Evolutionary conservation across 768 basidiomycete species (phyloP).

Genomic region (Calocybe indica): DNA sequence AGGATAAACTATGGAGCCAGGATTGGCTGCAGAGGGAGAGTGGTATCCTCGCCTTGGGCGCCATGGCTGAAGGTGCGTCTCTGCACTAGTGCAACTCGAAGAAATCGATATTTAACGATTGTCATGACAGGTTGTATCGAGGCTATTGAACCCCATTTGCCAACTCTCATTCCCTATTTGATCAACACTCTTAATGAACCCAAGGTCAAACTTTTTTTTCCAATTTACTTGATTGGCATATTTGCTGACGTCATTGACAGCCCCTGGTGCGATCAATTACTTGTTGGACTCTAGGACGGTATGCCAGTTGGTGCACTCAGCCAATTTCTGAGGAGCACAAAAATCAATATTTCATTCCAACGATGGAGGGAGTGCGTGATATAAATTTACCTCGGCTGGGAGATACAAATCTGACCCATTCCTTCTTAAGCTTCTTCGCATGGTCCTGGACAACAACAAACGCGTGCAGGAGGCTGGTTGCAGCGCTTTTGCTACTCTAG

Average conservation of each 20-base stretch:
- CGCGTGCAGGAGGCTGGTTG: slow-evolving; percentile 99
- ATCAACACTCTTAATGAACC: slow-evolving; percentile 86
- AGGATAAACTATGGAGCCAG: slow-evolving; percentile 86
- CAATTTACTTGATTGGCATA: too few relatives aligned
- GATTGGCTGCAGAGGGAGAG: slow-evolving; percentile 97
- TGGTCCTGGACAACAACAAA: slow-evolving; percentile 98
- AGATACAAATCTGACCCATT: not conserved
- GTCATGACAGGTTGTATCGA: slow-evolving; percentile 81
- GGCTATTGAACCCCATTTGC: slow-evolving; percentile 88
- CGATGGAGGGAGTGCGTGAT: slow-evolving; percentile 86
- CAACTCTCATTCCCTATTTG: slow-evolving; percentile 89
- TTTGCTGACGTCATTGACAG: slow-evolving; percentile 30
- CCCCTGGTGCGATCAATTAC: slow-evolving; percentile 97
- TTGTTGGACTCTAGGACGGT: slow-evolving; percentile 99
- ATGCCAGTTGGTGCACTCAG: slow-evolving; percentile 96
- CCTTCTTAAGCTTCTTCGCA: slow-evolving; percentile 76
- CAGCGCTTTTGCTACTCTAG: slow-evolving; percentile 96
- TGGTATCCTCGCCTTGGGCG: slow-evolving; percentile 91
- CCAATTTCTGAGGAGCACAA: slow-evolving; percentile 82
- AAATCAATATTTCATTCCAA: slow-evolving; percentile 88
- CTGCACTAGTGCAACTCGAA: not conserved
- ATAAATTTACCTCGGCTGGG: not conserved
- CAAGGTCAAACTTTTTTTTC: slow-evolving; percentile 51
- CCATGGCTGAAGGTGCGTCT: slow-evolving; percentile 91
- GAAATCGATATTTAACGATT: slow-evolving; percentile 4